These are phyloP conservation scores for Jatropha curcas DNA, from an alignment of 345 rosid species.

Conservation along the genomic window DNA sequence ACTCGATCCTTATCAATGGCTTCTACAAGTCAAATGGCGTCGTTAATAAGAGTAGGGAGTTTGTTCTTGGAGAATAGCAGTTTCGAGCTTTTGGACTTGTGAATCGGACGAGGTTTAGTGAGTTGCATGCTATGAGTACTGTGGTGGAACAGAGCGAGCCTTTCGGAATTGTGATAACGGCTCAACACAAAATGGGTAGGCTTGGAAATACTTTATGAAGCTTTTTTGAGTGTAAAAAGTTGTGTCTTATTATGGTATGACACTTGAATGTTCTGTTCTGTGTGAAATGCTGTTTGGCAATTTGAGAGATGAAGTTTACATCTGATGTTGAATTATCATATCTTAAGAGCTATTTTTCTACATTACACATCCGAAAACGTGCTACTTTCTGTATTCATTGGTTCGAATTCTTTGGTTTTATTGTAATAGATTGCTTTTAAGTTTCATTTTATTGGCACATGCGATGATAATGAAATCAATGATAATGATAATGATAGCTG, in stretches of 20 bases:
- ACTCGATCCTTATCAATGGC: slow-evolving; percentile 3
- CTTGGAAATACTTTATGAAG: slow-evolving; percentile 1
- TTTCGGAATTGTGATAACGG: background rate
- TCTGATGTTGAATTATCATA: background rate
- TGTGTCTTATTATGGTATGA: background rate
- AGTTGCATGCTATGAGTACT: background rate
- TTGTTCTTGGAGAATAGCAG: background rate
- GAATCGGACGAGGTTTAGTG: background rate
- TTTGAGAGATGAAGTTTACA: background rate
- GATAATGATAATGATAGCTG: no score
- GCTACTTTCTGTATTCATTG: background rate
- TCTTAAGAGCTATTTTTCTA: background rate
- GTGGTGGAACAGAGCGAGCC: background rate
- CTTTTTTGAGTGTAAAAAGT: background rate
- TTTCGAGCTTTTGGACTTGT: background rate
- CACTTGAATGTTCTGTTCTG: background rate
- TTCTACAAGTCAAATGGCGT: background rate
- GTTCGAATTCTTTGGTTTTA: no score
- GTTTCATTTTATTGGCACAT: no score
- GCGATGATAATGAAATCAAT: no score
- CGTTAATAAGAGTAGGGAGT: background rate
- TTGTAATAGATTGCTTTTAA: no score
- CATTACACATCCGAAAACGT: background rate
- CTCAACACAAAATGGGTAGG: slow-evolving; percentile 11
- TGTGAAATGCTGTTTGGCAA: background rate